Base-by-base conservation (phyloP, 768 basidiomycete species). In the Lactarius quietus region DNA sequence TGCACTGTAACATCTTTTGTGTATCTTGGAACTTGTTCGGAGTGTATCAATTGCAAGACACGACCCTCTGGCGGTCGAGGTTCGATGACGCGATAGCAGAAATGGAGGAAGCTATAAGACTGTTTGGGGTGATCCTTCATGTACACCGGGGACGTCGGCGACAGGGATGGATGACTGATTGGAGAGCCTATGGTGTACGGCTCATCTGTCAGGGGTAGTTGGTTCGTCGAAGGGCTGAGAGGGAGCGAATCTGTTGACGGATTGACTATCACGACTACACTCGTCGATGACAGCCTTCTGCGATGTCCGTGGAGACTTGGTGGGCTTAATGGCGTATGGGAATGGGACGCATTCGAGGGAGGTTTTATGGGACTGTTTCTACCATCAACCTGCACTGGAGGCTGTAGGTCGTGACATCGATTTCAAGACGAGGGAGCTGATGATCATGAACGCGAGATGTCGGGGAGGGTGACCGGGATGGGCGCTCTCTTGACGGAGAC, bases 21-120 rank as follows among this genome's bases (percentile, higher is more conserved):
- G 57, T 66, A 66, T 53, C 65, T 48, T 15, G 65, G 61, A 9
- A 66, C 41, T 54, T 66, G 61, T 15, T 66, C 65, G 8, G 65
- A 62, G 10, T 66, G 12, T 41, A 66, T 54, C 6, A 59, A 14
- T 26, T 53, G 39, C 1, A 66, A 0, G 14, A 45, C 17, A 3
- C 61, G 61, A 54, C 39, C 57, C 3, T 62, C 39, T 2, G 65
- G 65, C 3, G 17, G n/a, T 20, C 1, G 35, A 18, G 18, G 3
- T 53, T 45, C 9, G 20, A 61, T 23, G 12, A n/a, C n/a, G n/a
- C n/a, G n/a, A n/a, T 36, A 4, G n/a, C 3, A 9, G 45, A 57
- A 48, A 10, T 4, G 45, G 45, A 51, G 0, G 55, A 41, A 23
- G 20, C 14, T 5, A 6, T 41, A 20, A 35, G 29, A 6, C 31